Percentiles rank a stretch among this genome's conserved stretches.
phyloP scores from a whole-genome alignment of 192 early-diverging fungal genomes.

The Piromyces sp. region DNA sequence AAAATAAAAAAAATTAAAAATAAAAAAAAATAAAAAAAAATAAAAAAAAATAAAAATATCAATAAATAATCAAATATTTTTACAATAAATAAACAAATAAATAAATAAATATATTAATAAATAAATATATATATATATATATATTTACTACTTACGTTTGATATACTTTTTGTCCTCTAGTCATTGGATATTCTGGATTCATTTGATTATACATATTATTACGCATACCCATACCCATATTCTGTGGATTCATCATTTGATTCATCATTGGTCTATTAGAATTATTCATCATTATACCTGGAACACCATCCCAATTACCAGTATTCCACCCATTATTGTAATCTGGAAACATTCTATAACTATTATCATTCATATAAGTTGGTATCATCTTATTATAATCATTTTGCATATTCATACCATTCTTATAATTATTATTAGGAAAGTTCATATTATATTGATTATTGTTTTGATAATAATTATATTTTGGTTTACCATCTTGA shows the following conservation, averaged over 20 bases:
- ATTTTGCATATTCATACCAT: not conserved
- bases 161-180: not conserved
- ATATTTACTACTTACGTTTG: not conserved
- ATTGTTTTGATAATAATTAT: not conserved
- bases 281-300: not conserved
- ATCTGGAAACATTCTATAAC: not conserved
- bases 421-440: not conserved
- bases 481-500: not conserved
- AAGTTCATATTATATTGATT: not conserved
- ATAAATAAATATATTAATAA: not conserved
- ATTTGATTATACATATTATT: not conserved
- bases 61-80: too few species aligned
- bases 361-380: not conserved
- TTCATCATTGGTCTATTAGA: not conserved
- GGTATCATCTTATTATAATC: not conserved
- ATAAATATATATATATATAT: not conserved
- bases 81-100: too few species aligned
- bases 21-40: too few species aligned
- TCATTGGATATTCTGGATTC: not conserved
- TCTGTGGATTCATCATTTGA: not conserved
- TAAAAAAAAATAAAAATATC: too few species aligned
- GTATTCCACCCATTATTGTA: not conserved
- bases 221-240: not conserved
- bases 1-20: too few species aligned
- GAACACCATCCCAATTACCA: not conserved